Conservation (phyloP, 1,284 basidiomycete genomes). For the Rhodotorula mucilaginosa region DNA sequence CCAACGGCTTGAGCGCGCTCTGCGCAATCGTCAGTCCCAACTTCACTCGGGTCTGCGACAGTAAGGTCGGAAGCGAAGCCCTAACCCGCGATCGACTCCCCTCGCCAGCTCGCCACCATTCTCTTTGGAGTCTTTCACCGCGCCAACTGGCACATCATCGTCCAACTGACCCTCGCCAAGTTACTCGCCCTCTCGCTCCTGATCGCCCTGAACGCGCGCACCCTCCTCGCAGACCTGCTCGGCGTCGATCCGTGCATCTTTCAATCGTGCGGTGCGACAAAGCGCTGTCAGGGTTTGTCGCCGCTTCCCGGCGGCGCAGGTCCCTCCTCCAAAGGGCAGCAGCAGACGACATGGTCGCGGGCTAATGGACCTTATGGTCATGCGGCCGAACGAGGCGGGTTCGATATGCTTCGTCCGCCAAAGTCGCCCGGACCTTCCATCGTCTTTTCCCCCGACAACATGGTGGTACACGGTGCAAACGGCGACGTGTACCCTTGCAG, state of each 20-base stretch:
- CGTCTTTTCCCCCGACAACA: background rate
- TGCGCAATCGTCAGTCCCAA: slow-evolving; percentile 11
- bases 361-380: background rate
- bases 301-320: background rate
- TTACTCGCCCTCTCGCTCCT: slow-evolving; percentile 27
- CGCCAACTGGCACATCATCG: slow-evolving; percentile 20
- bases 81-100: too few relatives aligned
- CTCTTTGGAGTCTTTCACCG: slow-evolving; percentile 11
- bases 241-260: slow-evolving; percentile 14
- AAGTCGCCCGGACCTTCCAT: background rate
- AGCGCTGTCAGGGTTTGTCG: background rate
- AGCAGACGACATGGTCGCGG: background rate
- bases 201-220: slow-evolving; percentile 20
- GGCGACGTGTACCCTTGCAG: background rate
- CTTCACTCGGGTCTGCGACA: too few relatives aligned
- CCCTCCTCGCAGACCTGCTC: slow-evolving; percentile 20
- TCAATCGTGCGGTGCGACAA: background rate
- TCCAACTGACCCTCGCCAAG: slow-evolving; percentile 17
- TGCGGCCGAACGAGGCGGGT: background rate
- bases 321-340: background rate
- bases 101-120: slow-evolving; percentile 17
- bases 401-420: background rate
- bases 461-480: background rate
- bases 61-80: too few relatives aligned
- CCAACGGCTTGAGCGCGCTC: slow-evolving; percentile 12